A percentile compares a stretch with the other conserved stretches of the same genome.
Evolutionary conservation across 768 basidiomycete species (phyloP).

Genomic region (Tricholoma sp.): DNA sequence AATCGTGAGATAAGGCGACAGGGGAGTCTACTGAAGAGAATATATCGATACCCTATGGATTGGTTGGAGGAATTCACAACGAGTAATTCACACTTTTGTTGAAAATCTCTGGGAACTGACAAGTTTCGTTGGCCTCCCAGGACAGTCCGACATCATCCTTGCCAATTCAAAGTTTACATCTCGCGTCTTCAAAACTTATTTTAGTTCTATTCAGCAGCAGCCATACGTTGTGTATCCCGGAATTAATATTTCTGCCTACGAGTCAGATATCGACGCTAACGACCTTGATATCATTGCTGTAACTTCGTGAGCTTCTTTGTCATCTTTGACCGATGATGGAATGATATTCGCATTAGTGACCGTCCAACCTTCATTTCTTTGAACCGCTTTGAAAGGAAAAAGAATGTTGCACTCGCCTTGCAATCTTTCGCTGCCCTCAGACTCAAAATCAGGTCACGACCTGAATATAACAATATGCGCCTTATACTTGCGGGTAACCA

Average conservation of each 20-base stretch:
- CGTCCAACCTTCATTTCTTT: constrained; percentile 79
- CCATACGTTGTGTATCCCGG: constrained; percentile 94
- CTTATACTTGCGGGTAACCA: constrained; percentile 73
- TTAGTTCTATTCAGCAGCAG: constrained; percentile 54
- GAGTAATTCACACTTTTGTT: background rate
- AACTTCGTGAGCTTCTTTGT: constrained; percentile 45
- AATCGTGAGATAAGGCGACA: constrained; percentile 39
- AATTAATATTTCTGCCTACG: constrained; percentile 78
- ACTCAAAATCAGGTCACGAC: constrained; percentile 15
- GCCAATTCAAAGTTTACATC: constrained; percentile 91
- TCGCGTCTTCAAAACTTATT: constrained; percentile 71
- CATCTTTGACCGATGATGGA: background rate
- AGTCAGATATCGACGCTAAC: constrained; percentile 32
- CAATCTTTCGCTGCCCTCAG: constrained; percentile 64
- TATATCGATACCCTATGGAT: constrained; percentile 90
- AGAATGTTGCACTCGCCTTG: constrained; percentile 81
- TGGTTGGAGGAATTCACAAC: constrained; percentile 87
- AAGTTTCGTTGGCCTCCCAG: constrained; percentile 32
- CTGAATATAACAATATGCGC: constrained; percentile 38
- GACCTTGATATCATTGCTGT: constrained; percentile 52
- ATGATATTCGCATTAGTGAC: constrained; percentile 29
- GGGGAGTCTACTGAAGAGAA: constrained; percentile 51
- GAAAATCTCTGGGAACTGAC: background rate
- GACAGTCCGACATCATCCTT: constrained; percentile 84
- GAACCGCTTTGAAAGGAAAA: constrained; percentile 95